A percentile compares a stretch with the other conserved stretches of the same genome.
phyloP scores from a whole-genome alignment of 1,139 yeast species.

The Candida sanyaensis region DNA sequence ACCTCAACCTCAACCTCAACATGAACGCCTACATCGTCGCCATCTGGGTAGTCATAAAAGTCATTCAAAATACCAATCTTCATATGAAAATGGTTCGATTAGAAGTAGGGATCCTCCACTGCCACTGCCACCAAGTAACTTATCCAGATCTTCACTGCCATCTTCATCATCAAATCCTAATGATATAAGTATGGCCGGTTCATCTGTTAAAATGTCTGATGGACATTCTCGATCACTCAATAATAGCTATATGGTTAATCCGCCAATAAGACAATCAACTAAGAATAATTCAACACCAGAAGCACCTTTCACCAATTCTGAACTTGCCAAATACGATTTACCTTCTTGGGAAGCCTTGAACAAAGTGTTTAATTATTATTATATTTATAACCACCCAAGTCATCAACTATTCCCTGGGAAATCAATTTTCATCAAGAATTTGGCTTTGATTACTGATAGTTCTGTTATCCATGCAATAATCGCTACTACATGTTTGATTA shows the following conservation, averaged over 20 bases:
- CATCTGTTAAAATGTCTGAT: background rate
- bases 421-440: slow-evolving; percentile 29
- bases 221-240: background rate
- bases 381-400: slow-evolving; percentile 47
- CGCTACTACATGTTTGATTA: slow-evolving; percentile 36
- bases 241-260: background rate
- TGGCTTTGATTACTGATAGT: slow-evolving; percentile 36
- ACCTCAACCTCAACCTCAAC: background rate
- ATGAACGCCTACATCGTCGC: background rate
- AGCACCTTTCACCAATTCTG: slow-evolving; percentile 12
- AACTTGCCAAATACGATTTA: slow-evolving; percentile 29
- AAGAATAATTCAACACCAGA: background rate
- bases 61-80: background rate
- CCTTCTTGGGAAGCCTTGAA: slow-evolving; percentile 44
- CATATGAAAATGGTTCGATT: background rate
- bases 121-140: slow-evolving; percentile 2
- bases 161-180: background rate
- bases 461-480: slow-evolving; percentile 51
- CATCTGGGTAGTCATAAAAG: background rate
- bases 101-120: background rate
- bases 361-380: slow-evolving; percentile 47
- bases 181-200: background rate
- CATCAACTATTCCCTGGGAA: slow-evolving; percentile 49
- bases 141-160: background rate
- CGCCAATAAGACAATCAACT: background rate